These are phyloP conservation scores for Dichotomocladium elegans DNA, from an alignment of 371 early-diverging fungal species.

Conservation along the genomic window DNA sequence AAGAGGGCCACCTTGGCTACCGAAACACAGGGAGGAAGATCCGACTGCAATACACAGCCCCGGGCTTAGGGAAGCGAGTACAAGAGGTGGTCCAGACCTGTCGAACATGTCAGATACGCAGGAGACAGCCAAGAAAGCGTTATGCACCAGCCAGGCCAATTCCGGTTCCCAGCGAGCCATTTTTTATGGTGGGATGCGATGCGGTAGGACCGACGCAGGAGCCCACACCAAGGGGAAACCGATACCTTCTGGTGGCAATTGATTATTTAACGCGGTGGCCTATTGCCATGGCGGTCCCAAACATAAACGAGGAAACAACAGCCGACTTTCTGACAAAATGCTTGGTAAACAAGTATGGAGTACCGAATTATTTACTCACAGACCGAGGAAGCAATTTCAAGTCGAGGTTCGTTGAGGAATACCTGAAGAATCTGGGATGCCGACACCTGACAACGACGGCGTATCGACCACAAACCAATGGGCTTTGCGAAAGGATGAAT, in stretches of 20 bases:
- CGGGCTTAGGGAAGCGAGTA: background rate
- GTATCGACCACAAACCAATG: too few relatives aligned
- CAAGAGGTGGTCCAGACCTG: background rate
- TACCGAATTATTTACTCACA: too few relatives aligned
- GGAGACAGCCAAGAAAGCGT: background rate
- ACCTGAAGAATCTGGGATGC: slow-evolving; percentile 12
- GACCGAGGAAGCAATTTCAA: slow-evolving; percentile 12
- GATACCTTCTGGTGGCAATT: slow-evolving; percentile 16
- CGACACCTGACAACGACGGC: slow-evolving; percentile 15
- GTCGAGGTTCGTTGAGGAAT: background rate
- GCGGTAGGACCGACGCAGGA: slow-evolving; percentile 15
- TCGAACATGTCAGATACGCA: slow-evolving; percentile 5
- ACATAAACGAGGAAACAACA: slow-evolving; percentile 17
- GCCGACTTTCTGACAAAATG: slow-evolving; percentile 9
- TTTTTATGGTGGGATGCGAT: slow-evolving; percentile 14
- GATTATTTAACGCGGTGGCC: too few relatives aligned
- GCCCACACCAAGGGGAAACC: slow-evolving; percentile 1
- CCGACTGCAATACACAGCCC: slow-evolving; percentile 7
- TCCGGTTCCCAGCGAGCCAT: slow-evolving; percentile 1
- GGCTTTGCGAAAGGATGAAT: too few relatives aligned
- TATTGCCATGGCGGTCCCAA: too few relatives aligned
- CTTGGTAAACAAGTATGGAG: slow-evolving; percentile 11
- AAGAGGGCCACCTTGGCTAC: slow-evolving; percentile 16
- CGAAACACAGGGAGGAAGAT: slow-evolving; percentile 9
- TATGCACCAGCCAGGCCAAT: slow-evolving; percentile 1